phyloP scores from a whole-genome alignment of 306 rosid genomes.

The Mucuna pruriens region DNA sequence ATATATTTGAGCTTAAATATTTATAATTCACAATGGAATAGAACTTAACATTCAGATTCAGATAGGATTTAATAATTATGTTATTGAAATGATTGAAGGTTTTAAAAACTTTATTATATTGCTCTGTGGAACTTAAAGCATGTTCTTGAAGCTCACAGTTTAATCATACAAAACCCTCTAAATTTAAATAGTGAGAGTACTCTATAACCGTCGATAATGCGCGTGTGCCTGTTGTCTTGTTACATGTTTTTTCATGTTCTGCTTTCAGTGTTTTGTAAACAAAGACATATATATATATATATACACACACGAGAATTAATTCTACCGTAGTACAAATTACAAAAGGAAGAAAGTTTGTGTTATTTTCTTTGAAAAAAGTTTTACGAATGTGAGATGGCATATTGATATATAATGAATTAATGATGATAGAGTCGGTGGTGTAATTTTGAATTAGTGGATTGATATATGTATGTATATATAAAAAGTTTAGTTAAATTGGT shows the following conservation, averaged over 20 bases:
- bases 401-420: neutral
- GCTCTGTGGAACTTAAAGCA: neutral
- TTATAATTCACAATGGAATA: constrained; percentile 11
- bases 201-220: neutral
- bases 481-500: neutral
- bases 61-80: constrained; percentile 15
- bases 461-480: no score
- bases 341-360: neutral
- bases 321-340: neutral
- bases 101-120: neutral
- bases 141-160: neutral
- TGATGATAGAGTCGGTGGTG: neutral
- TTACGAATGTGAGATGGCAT: neutral
- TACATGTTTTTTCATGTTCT: neutral
- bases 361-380: neutral
- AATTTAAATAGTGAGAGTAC: neutral
- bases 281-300: no score
- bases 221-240: neutral
- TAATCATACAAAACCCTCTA: neutral
- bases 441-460: no score
- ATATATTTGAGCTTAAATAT: neutral
- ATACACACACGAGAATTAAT: no score
- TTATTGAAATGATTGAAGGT: neutral
- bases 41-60: constrained; percentile 1
- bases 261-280: neutral